Evolutionary conservation across 495 filamentous ascomycete genomes (phyloP).

Genomic region (Penicillium lagena): DNA sequence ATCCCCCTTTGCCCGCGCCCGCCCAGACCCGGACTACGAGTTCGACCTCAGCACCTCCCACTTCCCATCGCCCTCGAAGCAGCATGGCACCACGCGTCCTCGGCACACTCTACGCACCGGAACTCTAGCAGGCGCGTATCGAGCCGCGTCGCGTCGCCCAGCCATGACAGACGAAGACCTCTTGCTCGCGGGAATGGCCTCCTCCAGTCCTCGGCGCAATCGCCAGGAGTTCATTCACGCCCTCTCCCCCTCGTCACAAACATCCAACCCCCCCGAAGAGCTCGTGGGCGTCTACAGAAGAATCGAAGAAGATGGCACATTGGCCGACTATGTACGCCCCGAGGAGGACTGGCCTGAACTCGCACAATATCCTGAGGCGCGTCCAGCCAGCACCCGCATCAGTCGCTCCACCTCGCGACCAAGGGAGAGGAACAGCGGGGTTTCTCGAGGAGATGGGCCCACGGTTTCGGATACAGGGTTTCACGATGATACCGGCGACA

Average conservation of each 20-base stretch:
- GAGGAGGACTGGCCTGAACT: slow-evolving; percentile 20
- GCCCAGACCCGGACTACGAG: slow-evolving; percentile 15
- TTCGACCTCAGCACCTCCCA: slow-evolving; percentile 24
- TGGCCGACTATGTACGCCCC: slow-evolving; percentile 26
- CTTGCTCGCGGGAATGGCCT: slow-evolving; percentile 4
- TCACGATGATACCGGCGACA: slow-evolving; percentile 22
- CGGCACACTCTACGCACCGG: slow-evolving; percentile 28
- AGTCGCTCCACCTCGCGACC: slow-evolving; percentile 23
- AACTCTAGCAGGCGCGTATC: slow-evolving; percentile 34
- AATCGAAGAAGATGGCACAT: slow-evolving; percentile 36
- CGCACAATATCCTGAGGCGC: neutral
- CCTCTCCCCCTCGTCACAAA: slow-evolving; percentile 15
- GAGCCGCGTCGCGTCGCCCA: slow-evolving; percentile 13
- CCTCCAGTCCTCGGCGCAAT: slow-evolving; percentile 12
- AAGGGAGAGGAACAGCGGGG: slow-evolving; percentile 7
- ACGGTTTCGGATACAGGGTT: slow-evolving; percentile 19
- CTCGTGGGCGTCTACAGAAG: slow-evolving; percentile 37
- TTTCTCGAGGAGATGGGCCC: slow-evolving; percentile 5
- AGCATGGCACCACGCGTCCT: slow-evolving; percentile 17
- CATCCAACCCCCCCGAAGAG: slow-evolving; percentile 38
- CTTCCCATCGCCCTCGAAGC: slow-evolving; percentile 22
- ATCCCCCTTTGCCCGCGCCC: slow-evolving; percentile 33
- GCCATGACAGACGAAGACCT: slow-evolving; percentile 16
- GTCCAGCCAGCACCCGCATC: slow-evolving; percentile 6
- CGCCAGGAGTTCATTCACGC: slow-evolving; percentile 1